phyloP scores from a whole-genome alignment of 257 asterid genomes.

The Fraxinus pennsylvanica region DNA sequence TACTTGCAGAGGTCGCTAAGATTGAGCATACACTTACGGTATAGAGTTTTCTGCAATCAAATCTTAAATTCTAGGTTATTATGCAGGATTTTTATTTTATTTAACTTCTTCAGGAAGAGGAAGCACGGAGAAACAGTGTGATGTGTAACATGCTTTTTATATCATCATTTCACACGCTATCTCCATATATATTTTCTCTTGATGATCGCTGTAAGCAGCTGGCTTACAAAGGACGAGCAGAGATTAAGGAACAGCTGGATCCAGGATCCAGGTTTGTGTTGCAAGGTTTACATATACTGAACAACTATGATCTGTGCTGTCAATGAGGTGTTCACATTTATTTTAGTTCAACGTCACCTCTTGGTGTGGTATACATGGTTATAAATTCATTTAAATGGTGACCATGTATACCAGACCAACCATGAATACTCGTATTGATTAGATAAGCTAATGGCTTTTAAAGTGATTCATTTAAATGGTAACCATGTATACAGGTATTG shows the following conservation, averaged over 20 bases:
- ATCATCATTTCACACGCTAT: constrained; percentile 75
- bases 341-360: constrained; percentile 4
- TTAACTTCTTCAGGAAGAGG: constrained; percentile 71
- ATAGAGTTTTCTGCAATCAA: constrained; percentile 12
- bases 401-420: too few relatives aligned
- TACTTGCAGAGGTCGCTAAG: constrained; percentile 84
- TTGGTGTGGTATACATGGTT: not conserved
- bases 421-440: too few relatives aligned
- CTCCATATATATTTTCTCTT: constrained; percentile 89
- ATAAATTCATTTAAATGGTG: not conserved
- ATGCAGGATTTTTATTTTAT: constrained; percentile 3
- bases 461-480: not conserved
- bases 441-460: not conserved
- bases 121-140: constrained; percentile 80
- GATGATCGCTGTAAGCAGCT: constrained; percentile 86
- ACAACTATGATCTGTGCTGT: not conserved
- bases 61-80: constrained; percentile 15
- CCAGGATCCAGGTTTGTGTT: constrained; percentile 83
- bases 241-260: constrained; percentile 67
- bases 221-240: constrained; percentile 49
- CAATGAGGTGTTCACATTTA: not conserved
- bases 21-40: constrained; percentile 93
- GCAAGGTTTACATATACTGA: constrained; percentile 22
- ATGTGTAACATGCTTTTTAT: constrained; percentile 89
- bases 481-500: too few relatives aligned